These are phyloP conservation scores for Arctium minus DNA, from an alignment of 129 eudicot genomes.

Conservation along the genomic window DNA sequence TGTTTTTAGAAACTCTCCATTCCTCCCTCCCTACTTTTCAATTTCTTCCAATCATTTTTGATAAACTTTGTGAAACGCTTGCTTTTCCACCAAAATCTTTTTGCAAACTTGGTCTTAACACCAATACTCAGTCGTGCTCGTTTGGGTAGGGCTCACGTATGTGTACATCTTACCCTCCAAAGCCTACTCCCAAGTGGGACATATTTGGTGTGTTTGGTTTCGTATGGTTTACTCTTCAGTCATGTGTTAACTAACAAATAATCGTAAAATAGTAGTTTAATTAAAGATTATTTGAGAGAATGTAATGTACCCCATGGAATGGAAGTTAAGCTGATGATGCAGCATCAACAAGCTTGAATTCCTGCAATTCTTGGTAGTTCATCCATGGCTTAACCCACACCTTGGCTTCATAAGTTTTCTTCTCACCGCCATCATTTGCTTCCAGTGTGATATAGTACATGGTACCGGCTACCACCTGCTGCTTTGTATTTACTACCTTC, in stretches of 20 bases:
- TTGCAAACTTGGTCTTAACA: too few species aligned
- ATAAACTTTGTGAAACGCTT: too few species aligned
- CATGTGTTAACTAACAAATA: background rate
- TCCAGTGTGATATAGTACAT: slow-evolving; percentile 64
- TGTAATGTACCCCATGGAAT: background rate
- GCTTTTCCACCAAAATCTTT: too few species aligned
- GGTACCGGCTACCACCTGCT: slow-evolving; percentile 63
- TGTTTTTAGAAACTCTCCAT: too few species aligned
- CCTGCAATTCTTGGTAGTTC: slow-evolving; percentile 65
- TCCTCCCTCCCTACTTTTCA: too few species aligned
- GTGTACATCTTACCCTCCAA: too few species aligned
- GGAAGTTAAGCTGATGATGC: slow-evolving; percentile 12
- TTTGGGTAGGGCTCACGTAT: too few species aligned
- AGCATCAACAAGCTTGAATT: slow-evolving; percentile 46
- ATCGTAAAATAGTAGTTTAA: background rate
- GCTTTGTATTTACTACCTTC: slow-evolving; percentile 50
- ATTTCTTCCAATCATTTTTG: too few species aligned
- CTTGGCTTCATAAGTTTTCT: slow-evolving; percentile 65
- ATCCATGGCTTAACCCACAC: slow-evolving; percentile 88
- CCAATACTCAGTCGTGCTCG: too few species aligned
- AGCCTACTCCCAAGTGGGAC: too few species aligned
- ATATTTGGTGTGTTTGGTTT: too few species aligned
- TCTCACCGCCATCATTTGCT: slow-evolving; percentile 54
- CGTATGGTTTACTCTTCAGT: too few species aligned
- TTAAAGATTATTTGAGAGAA: background rate